phyloP scores from a whole-genome alignment of 768 basidiomycete species.

The Lactarius psammicola region DNA sequence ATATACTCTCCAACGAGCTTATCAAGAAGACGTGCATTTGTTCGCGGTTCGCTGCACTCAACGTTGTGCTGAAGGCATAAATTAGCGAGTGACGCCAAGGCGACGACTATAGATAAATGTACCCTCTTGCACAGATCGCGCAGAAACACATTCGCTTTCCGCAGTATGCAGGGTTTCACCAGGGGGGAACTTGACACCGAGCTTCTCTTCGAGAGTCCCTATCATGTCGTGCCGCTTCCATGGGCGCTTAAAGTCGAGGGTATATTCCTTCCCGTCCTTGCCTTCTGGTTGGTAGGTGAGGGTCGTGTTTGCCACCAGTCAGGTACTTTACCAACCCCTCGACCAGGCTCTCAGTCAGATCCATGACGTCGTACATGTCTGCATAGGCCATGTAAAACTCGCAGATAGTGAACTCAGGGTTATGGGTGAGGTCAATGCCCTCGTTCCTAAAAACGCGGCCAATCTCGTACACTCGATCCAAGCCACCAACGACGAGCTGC shows the following conservation, averaged over 20 bases:
- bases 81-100: not conserved
- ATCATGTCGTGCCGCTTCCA: constrained; percentile 99
- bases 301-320: constrained; percentile 75
- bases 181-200: constrained; percentile 87
- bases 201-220: constrained; percentile 90
- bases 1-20: constrained; percentile 99
- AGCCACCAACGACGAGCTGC: constrained; percentile 93
- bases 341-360: constrained; percentile 87
- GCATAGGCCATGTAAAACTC: constrained; percentile 99
- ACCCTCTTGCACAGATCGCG: constrained; percentile 84
- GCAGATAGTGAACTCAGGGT: constrained; percentile 99
- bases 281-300: constrained; percentile 92
- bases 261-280: constrained; percentile 73
- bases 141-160: constrained; percentile 86
- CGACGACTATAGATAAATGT: constrained; percentile 12
- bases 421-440: constrained; percentile 97
- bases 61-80: constrained; percentile 72
- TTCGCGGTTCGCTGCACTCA: constrained; percentile 93
- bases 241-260: constrained; percentile 85
- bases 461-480: constrained; percentile 98
- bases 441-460: constrained; percentile 98
- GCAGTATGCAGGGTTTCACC: constrained; percentile 86
- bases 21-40: constrained; percentile 91
- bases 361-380: constrained; percentile 99
- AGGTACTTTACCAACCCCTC: constrained; percentile 89